Evolutionary conservation across 257 asterid species (phyloP).

Genomic region (Capsicum baccatum): DNA sequence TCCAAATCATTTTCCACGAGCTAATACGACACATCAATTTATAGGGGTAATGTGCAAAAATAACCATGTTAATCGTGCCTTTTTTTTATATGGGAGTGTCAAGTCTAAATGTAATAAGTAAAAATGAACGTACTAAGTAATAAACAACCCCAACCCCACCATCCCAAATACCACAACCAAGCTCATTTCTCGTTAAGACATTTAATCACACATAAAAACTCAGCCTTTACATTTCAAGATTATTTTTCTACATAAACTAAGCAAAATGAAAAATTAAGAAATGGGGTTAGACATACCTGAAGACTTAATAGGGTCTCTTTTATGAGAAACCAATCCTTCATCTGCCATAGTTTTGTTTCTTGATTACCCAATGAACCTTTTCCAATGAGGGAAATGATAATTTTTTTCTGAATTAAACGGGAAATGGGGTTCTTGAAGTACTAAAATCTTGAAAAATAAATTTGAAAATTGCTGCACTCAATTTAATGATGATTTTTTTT

Average conservation of each 20-base stretch:
- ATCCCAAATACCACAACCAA: too few species aligned
- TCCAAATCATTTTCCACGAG: too few species aligned
- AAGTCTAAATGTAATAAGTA: too few species aligned
- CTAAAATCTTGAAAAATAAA: not conserved
- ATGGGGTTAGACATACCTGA: conserved; percentile 52
- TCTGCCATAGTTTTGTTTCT: conserved; percentile 61
- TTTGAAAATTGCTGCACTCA: not conserved
- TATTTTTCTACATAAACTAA: not conserved
- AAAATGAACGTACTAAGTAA: too few species aligned
- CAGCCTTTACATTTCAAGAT: too few species aligned
- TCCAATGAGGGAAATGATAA: not conserved
- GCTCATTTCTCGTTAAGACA: too few species aligned
- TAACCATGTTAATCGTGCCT: too few species aligned
- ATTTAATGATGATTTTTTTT: not conserved
- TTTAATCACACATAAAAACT: too few species aligned
- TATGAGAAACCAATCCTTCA: conserved; percentile 57
- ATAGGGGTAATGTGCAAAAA: too few species aligned
- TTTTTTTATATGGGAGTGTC: too few species aligned
- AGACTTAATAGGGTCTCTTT: conserved; percentile 74
- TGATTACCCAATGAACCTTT: conserved; percentile 17
- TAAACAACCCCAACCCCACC: too few species aligned
- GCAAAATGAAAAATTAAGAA: not conserved
- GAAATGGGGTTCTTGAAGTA: not conserved
- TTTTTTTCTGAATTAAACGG: not conserved
- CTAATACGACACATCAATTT: too few species aligned